Evolutionary conservation across 2,329 filamentous ascomycete species (phyloP), one percentile per base, ranked within the genome.

Genomic region (Colletotrichum sp.): DNA sequence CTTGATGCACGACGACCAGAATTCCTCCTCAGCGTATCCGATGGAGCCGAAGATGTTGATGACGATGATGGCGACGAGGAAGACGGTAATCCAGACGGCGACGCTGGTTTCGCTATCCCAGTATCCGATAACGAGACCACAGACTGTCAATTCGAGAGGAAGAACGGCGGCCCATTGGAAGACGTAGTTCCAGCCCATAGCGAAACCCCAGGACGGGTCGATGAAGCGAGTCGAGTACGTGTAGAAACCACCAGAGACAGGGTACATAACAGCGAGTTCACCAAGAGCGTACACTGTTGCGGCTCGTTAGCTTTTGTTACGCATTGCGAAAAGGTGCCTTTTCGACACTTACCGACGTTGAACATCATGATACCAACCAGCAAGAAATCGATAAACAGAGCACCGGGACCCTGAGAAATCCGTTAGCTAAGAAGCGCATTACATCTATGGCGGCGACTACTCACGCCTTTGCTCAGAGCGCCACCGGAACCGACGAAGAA

Each of bases 211-310:
- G 1, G 91, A 89, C 16, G 91, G 91, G 80, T 92, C 91, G 77
- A 93, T 89, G 80, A 93, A 93, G 64, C 91, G 90, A 72, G 87
- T 87, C 36, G 89, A 90, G 83, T 92, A 92, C 24, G 89, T 90
- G 80, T 91, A 92, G 86, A 93, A 93, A 77, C 90, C 90, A 82
- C 91, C 91, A 79, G 90, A 91, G 80, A 92, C 88, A 18, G 91
- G 91, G 76, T 89, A 93, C 86, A 92, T 88, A 79, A 92, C 88
- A 73, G 91, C 90, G 70, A 93, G 83, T 81, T 93, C 91, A 79
- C 90, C 91, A 63, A 93, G 88, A 69, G 91, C 91, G 79, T 90
- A 90, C 76, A 92, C 82, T 76, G n/a, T 52, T 13, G 18, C 30
- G 44, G n/a, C n/a, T 1, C 7, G 68, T 75, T 24, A 75, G 68